Percentiles rank a stretch among this genome's conserved stretches.
Conservation (phyloP, 192 early-diverging fungal species). For the Gaertneriomyces sp. region DNA sequence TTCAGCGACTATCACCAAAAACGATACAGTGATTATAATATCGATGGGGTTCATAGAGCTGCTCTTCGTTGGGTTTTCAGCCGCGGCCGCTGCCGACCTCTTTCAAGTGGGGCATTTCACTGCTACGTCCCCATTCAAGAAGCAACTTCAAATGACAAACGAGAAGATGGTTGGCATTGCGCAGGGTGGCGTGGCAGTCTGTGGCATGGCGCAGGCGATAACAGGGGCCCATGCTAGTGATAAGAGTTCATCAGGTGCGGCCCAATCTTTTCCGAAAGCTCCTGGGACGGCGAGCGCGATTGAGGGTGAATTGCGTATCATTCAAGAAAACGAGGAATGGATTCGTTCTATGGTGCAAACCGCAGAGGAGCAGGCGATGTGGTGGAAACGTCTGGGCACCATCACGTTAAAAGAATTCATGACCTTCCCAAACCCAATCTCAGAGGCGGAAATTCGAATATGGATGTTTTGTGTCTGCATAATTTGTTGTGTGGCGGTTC, state of each 20-base stretch:
- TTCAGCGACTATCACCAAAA: background rate
- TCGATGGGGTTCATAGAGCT: background rate
- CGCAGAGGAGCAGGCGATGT: background rate
- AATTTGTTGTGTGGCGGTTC: background rate
- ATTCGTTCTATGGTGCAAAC: background rate
- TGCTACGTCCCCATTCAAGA: background rate
- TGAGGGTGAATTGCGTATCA: background rate
- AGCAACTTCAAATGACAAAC: background rate
- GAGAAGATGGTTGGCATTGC: background rate
- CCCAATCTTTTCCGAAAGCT: background rate
- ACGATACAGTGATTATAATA: background rate
- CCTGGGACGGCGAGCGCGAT: background rate
- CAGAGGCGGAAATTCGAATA: background rate
- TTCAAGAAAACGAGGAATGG: background rate
- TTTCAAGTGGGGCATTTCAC: conserved; percentile 1
- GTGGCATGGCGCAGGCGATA: background rate
- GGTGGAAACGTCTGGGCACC: background rate
- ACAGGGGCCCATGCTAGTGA: background rate
- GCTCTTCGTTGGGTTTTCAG: background rate
- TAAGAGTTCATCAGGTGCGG: background rate
- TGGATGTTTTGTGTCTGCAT: background rate
- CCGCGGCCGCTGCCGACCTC: background rate
- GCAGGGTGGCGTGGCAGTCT: background rate
- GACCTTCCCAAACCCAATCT: background rate
- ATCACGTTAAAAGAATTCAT: background rate